Percentiles rank a stretch among this genome's conserved stretches.
These are phyloP conservation scores for Nicotiana obtusifolia DNA, from an alignment of 257 asterid genomes.

Conservation along the genomic window DNA sequence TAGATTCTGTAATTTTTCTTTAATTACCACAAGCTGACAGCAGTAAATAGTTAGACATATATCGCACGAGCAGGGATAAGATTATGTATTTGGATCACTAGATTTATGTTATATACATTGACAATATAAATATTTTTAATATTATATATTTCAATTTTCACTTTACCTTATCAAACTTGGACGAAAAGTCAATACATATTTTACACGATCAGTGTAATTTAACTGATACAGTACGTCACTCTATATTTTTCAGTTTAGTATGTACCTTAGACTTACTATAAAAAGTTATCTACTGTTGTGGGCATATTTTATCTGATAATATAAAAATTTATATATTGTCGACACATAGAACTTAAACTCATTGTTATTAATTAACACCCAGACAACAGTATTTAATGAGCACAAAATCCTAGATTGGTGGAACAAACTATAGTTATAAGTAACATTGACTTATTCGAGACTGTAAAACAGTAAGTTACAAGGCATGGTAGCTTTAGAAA, in stretches of 20 bases:
- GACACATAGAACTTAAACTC: background rate
- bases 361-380: background rate
- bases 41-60: background rate
- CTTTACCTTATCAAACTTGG: background rate
- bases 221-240: accelerated
- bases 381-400: background rate
- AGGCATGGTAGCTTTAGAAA: background rate
- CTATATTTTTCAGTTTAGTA: no score
- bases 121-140: background rate
- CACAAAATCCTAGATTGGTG: background rate
- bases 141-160: background rate
- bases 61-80: no score
- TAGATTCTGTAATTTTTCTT: background rate
- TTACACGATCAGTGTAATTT: no score
- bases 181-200: no score
- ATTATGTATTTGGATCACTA: no score
- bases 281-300: no score
- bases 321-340: no score
- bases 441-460: background rate
- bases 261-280: no score
- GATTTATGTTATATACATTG: no score
- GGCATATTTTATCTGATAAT: no score
- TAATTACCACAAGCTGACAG: background rate
- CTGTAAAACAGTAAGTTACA: background rate
- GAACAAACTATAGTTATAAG: background rate